Evolutionary conservation across 2,329 filamentous ascomycete genomes (phyloP).

Genomic region (Cladophialophora carrionii): DNA sequence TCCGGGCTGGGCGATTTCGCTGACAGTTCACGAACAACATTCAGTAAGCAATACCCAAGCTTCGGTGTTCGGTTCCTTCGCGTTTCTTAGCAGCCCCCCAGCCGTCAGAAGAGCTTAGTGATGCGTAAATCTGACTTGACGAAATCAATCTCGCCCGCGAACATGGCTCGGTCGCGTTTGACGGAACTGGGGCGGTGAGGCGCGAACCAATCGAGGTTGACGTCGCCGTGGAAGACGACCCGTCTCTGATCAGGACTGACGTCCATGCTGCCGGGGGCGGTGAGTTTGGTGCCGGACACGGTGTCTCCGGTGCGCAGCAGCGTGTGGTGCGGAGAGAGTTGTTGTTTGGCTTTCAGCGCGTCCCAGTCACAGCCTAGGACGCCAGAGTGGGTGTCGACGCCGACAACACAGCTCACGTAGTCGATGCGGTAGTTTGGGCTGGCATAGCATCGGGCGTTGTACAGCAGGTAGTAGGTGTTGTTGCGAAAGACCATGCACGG

Average conservation of each 20-base stretch:
- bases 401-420: constrained; percentile 25
- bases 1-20: background rate
- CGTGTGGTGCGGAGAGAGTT: constrained; percentile 20
- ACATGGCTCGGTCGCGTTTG: constrained; percentile 29
- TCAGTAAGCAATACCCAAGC: background rate
- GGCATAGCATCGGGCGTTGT: constrained; percentile 30
- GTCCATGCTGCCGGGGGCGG: constrained; percentile 33
- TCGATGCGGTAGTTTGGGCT: constrained; percentile 27
- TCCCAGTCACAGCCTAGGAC: constrained; percentile 28
- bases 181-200: constrained; percentile 8
- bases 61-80: background rate
- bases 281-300: constrained; percentile 17
- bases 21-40: background rate
- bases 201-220: constrained; percentile 29
- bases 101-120: constrained; percentile 18
- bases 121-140: constrained; percentile 15
- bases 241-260: constrained; percentile 23
- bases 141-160: constrained; percentile 27
- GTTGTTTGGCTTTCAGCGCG: constrained; percentile 22
- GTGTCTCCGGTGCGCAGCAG: constrained; percentile 25
- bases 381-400: constrained; percentile 24
- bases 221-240: constrained; percentile 32
- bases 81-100: background rate
- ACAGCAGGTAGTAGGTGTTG: constrained; percentile 30
- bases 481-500: constrained; percentile 26